A percentile compares a stretch with the other conserved stretches of the same genome.
Evolutionary conservation across 305 asterid genomes (phyloP).

Genomic region (Fraxinus velutina): DNA sequence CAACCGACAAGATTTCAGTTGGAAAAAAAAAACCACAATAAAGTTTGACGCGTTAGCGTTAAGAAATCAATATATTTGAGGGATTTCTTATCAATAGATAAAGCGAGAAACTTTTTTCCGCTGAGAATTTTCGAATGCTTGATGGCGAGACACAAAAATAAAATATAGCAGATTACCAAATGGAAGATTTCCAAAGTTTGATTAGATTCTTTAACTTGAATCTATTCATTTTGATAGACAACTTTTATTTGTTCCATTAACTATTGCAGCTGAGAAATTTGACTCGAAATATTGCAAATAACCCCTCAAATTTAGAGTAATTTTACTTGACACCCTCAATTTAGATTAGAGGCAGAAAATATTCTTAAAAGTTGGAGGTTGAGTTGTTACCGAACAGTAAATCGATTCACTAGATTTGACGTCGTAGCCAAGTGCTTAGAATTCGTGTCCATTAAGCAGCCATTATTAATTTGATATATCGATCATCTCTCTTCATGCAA

Average conservation of each 20-base stretch:
- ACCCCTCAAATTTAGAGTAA: background rate
- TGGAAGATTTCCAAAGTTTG: constrained; percentile 23
- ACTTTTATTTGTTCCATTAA: constrained; percentile 17
- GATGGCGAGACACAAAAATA: background rate
- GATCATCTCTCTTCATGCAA: background rate
- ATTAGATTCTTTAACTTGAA: constrained; percentile 35
- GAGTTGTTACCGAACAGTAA: background rate
- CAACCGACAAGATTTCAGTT: background rate
- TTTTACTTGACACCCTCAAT: background rate
- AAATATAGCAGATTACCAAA: background rate
- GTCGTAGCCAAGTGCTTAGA: background rate
- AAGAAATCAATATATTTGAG: background rate
- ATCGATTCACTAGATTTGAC: background rate
- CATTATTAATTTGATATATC: background rate
- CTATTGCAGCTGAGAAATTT: constrained; percentile 27
- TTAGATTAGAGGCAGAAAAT: background rate
- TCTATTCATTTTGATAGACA: constrained; percentile 29
- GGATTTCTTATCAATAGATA: background rate
- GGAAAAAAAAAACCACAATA: background rate
- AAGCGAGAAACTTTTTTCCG: constrained; percentile 22
- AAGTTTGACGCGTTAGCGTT: background rate
- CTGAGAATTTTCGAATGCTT: constrained; percentile 12
- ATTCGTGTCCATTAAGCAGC: background rate
- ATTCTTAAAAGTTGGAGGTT: background rate
- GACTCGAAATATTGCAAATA: constrained; percentile 27